These are phyloP conservation scores for Curvularia sp. DNA, from an alignment of 2,329 filamentous ascomycete genomes.

Conservation along the genomic window DNA sequence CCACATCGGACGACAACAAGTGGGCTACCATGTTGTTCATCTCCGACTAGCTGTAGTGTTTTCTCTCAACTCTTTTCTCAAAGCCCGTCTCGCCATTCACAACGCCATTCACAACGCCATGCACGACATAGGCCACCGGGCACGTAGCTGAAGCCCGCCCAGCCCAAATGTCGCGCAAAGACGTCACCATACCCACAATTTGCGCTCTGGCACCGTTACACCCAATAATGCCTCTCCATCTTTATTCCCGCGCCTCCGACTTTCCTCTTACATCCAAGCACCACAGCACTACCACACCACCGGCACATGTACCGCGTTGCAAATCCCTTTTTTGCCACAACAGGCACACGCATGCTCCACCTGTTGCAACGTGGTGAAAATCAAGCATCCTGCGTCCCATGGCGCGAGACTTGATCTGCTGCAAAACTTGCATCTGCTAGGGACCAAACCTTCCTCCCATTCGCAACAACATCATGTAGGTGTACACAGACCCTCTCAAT, in stretches of 20 bases:
- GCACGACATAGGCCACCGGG: not conserved
- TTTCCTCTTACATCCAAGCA: not conserved
- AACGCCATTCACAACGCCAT: not conserved
- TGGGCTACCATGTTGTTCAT: not conserved
- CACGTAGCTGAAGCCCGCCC: no score
- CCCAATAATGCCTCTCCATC: not conserved
- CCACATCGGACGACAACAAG: not conserved
- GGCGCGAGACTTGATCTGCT: not conserved
- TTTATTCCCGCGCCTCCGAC: slow-evolving; percentile 1
- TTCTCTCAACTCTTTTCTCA: not conserved
- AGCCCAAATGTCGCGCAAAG: not conserved
- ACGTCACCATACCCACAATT: not conserved
- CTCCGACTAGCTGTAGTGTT: not conserved
- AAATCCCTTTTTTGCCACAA: not conserved
- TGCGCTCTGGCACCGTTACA: not conserved
- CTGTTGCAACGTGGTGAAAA: not conserved
- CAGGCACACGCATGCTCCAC: not conserved
- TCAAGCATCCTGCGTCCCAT: not conserved
- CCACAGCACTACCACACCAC: not conserved
- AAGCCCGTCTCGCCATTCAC: not conserved
- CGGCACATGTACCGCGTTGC: not conserved
- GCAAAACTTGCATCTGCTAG: not conserved
- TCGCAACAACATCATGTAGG: no score
- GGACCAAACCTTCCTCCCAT: no score
- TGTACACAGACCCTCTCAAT: not conserved